A percentile compares a stretch with the other conserved stretches of the same genome.
phyloP scores from a whole-genome alignment of 345 rosid species.

The Linum trigynum region DNA sequence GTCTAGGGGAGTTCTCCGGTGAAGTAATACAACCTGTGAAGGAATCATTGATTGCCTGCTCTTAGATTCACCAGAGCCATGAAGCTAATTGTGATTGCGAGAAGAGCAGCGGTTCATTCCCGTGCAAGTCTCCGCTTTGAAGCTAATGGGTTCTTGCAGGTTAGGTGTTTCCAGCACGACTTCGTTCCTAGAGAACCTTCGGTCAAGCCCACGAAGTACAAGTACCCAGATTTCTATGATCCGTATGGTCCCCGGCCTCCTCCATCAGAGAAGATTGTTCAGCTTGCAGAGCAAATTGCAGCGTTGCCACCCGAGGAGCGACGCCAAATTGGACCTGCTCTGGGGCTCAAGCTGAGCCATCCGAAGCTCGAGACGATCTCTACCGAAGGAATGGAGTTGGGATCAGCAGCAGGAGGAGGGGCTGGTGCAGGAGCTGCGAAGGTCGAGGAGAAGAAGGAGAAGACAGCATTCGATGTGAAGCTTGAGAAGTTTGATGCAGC shows the following conservation, averaged over 20 bases:
- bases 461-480: constrained; percentile 10
- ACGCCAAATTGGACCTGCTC: constrained; percentile 28
- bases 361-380: neutral
- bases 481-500: constrained; percentile 47
- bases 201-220: neutral
- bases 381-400: neutral
- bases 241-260: constrained; percentile 56
- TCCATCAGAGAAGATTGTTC: constrained; percentile 38
- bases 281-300: constrained; percentile 48
- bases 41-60: constrained; percentile 19
- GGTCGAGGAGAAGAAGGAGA: neutral
- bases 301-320: constrained; percentile 30
- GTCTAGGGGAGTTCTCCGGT: neutral
- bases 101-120: neutral
- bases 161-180: neutral
- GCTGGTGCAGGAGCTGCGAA: neutral
- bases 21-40: constrained; percentile 3
- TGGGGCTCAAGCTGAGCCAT: constrained; percentile 13
- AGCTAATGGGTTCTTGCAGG: neutral
- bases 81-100: neutral
- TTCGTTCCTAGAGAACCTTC: neutral
- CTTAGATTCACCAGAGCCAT: too few relatives aligned
- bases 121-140: neutral
- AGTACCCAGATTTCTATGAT: constrained; percentile 35
- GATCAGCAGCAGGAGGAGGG: neutral